Evolutionary conservation across 2,329 filamentous ascomycete species (phyloP).

Genomic region (Lasiodiplodia sp.): DNA sequence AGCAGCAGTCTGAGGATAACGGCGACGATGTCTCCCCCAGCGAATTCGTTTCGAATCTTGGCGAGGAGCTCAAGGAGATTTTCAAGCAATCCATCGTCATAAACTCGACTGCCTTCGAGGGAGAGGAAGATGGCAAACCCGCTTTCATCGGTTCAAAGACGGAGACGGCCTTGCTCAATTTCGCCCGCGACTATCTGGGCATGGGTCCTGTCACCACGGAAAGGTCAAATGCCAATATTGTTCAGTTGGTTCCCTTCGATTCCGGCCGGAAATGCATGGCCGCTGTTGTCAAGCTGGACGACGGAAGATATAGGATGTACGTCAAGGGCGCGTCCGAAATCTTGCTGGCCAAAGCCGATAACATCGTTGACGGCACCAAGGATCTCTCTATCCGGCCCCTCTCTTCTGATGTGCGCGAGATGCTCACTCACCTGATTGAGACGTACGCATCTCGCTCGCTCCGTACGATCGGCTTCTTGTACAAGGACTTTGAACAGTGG

Average conservation of each 20-base stretch:
- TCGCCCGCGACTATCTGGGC: slow-evolving; percentile 70
- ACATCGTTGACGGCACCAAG: slow-evolving; percentile 67
- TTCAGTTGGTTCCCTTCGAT: slow-evolving; percentile 67
- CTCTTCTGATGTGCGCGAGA: slow-evolving; percentile 63
- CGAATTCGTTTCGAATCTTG: slow-evolving; percentile 63
- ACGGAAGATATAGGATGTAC: slow-evolving; percentile 64
- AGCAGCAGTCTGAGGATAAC: slow-evolving; percentile 46
- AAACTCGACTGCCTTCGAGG: slow-evolving; percentile 63
- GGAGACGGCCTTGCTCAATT: slow-evolving; percentile 75
- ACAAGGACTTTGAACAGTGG: slow-evolving; percentile 84
- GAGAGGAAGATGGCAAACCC: slow-evolving; percentile 64
- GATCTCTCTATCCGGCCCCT: slow-evolving; percentile 62
- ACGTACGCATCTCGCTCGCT: slow-evolving; percentile 81
- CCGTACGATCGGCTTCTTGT: slow-evolving; percentile 83
- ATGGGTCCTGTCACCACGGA: slow-evolving; percentile 69
- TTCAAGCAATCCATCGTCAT: slow-evolving; percentile 63
- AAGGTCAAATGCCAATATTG: slow-evolving; percentile 67
- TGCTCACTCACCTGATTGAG: slow-evolving; percentile 72
- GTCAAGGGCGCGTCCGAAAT: slow-evolving; percentile 62
- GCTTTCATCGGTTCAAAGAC: slow-evolving; percentile 79
- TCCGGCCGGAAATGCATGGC: slow-evolving; percentile 75
- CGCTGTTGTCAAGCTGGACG: slow-evolving; percentile 64
- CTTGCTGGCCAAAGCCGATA: slow-evolving; percentile 55
- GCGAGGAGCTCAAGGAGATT: slow-evolving; percentile 61
- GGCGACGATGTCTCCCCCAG: slow-evolving; percentile 58